A percentile compares a stretch with the other conserved stretches of the same genome.
These are phyloP conservation scores for Populus hybrid DNA, from an alignment of 441 rosid genomes.

Conservation along the genomic window DNA sequence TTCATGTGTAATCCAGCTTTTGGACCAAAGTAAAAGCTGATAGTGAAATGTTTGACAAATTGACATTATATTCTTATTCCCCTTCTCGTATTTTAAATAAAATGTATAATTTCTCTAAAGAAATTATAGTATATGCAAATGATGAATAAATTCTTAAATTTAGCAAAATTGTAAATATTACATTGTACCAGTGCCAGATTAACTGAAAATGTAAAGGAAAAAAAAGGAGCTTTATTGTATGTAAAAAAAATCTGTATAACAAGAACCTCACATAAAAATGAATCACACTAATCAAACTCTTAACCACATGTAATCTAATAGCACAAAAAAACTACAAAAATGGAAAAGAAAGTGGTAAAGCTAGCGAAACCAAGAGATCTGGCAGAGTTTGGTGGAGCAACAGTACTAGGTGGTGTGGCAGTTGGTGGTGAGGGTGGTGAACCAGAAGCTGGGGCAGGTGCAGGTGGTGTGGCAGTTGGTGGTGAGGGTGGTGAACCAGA, in stretches of 20 bases:
- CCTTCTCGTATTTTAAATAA: not conserved
- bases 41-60: slow-evolving; percentile 9
- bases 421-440: slow-evolving; percentile 22
- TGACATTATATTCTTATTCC: not conserved
- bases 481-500: slow-evolving; percentile 13
- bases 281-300: slow-evolving; percentile 15
- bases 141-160: too few species aligned
- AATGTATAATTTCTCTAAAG: too few species aligned
- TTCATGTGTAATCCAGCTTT: not conserved
- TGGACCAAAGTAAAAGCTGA: not conserved
- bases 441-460: slow-evolving; percentile 15
- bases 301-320: slow-evolving; percentile 16
- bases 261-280: slow-evolving; percentile 19
- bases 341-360: slow-evolving; percentile 21
- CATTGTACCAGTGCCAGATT: not conserved
- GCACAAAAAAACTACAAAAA: slow-evolving; percentile 33
- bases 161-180: not conserved
- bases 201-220: slow-evolving; percentile 1
- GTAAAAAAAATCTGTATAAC: slow-evolving; percentile 11
- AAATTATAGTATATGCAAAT: too few species aligned
- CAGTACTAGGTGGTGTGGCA: slow-evolving; percentile 23
- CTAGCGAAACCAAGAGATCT: slow-evolving; percentile 25
- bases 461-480: slow-evolving; percentile 11
- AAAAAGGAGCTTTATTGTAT: slow-evolving; percentile 19
- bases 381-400: slow-evolving; percentile 38